Base-by-base conservation (phyloP, 2,329 filamentous ascomycete genomes). In the Verticillium nubilum region DNA sequence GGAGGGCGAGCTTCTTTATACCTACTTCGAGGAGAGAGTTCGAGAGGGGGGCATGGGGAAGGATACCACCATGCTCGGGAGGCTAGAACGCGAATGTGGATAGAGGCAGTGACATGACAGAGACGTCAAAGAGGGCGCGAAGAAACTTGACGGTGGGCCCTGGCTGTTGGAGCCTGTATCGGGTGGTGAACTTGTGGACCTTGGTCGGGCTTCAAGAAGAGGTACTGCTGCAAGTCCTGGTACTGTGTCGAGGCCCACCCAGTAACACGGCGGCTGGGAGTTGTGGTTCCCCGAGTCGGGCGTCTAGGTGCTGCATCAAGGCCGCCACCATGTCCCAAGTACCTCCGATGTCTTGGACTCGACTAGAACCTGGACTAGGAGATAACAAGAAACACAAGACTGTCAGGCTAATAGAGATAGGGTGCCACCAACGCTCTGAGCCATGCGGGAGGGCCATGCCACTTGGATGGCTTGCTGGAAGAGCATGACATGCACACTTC, bases 1-100 rank as follows among this genome's bases (percentile, higher is more conserved):
- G 50, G 56, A 52, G 35, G 56, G 37, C 15, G 29, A 10, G n/a
- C 12, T 19, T 52, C 26, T 31, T 58, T 58, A 58, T 58, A 58
- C 42, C 56, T 52, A 52, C 37, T 10, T 47, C 37, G 37, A 47
- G 37, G 37, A 47, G 37, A 47, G 9, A n/a, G 23, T 7, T 33
- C n/a, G 37, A 50, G 52, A 28, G 55, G 50, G 57, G 35, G 13
- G 37, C 53, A n/a, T 25, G 53, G 35, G 42, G 28, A 35, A 56
- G 50, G 50, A 19, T 4, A 23, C 7, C n/a, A 10, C 27, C 57
- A 15, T 52, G 47, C 13, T 19, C 52, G 15, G 52, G 52, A 31
- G 37, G 37, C 37, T 47, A 47, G 37, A 47, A 47, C 37, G 37
- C 23, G 37, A 47, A n/a, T 47, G 37, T 47, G 37, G 37, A 47